Percentiles rank a stretch among this genome's conserved stretches.
Conservation (phyloP, 2,329 filamentous ascomycete species). For the Lasiodiplodia sp. region DNA sequence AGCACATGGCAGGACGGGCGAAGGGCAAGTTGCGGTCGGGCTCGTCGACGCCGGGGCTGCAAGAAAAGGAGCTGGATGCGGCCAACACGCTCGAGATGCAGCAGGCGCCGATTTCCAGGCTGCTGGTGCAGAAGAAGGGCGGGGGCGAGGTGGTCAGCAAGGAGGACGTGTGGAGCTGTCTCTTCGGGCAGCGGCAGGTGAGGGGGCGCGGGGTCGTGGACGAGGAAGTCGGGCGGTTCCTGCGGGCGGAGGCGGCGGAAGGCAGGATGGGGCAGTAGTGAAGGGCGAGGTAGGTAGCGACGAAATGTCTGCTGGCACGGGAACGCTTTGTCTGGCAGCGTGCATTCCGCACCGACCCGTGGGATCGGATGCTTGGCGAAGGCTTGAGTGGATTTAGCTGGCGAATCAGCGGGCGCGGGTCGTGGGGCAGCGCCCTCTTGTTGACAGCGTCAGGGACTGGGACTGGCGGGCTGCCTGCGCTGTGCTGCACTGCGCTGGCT, state of each 20-base stretch:
- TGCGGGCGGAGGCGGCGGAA: conserved; percentile 65
- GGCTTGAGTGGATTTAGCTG: conserved; percentile 21
- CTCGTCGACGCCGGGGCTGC: conserved; percentile 47
- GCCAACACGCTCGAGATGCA: conserved; percentile 87
- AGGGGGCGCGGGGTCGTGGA: conserved; percentile 47
- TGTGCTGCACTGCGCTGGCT: neutral
- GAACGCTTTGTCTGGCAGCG: conserved; percentile 15
- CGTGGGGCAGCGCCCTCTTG: conserved; percentile 4
- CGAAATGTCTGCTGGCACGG: neutral
- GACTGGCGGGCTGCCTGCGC: neutral
- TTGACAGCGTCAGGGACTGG: conserved; percentile 9
- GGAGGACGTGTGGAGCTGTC: conserved; percentile 84
- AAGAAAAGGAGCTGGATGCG: conserved; percentile 73
- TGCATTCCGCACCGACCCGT: conserved; percentile 26
- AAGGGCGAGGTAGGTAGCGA: neutral
- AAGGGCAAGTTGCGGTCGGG: conserved; percentile 33
- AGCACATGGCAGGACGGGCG: conserved; percentile 68
- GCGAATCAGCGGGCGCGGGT: conserved; percentile 15
- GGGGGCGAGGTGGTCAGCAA: conserved; percentile 82
- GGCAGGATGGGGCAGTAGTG: conserved; percentile 40
- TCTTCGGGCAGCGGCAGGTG: conserved; percentile 67
- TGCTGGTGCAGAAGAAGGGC: conserved; percentile 73
- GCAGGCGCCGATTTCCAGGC: conserved; percentile 70
- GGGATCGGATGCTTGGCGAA: conserved; percentile 29
- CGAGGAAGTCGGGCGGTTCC: conserved; percentile 56